Evolutionary conservation across 2,329 filamentous ascomycete genomes (phyloP).

Genomic region (Trichoderma guizhouense): DNA sequence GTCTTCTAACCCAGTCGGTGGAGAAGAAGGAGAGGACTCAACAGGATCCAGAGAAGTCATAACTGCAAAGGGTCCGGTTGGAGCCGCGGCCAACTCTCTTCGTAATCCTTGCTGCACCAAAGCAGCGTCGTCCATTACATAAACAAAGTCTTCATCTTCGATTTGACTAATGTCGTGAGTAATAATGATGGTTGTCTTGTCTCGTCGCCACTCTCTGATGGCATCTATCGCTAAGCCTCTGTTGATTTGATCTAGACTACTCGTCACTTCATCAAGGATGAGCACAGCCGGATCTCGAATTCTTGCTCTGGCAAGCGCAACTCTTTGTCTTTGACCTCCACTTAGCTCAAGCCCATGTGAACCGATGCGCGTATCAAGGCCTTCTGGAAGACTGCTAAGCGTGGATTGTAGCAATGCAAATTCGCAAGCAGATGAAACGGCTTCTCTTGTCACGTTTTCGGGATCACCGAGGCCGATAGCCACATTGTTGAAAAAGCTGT

Average conservation of each 20-base stretch:
- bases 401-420: conserved; percentile 68
- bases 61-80: conserved; percentile 45
- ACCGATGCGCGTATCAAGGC: conserved; percentile 70
- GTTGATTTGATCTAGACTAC: conserved; percentile 74
- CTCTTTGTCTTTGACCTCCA: conserved; percentile 78
- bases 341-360: conserved; percentile 68
- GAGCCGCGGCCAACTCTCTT: conserved; percentile 47
- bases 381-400: conserved; percentile 63
- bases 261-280: conserved; percentile 85
- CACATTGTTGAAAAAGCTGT: conserved; percentile 75
- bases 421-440: conserved; percentile 61
- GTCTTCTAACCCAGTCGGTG: conserved; percentile 14
- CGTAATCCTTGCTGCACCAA: conserved; percentile 69
- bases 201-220: conserved; percentile 71
- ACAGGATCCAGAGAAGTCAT: conserved; percentile 30
- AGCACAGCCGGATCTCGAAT: conserved; percentile 76
- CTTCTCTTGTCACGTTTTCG: conserved; percentile 45
- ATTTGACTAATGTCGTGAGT: conserved; percentile 87
- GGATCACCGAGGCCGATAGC: conserved; percentile 61
- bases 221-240: conserved; percentile 67
- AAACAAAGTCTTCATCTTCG: conserved; percentile 67
- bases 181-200: conserved; percentile 87
- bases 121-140: conserved; percentile 67
- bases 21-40: background rate
- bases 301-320: conserved; percentile 75